A percentile compares a stretch with the other conserved stretches of the same genome.
These are phyloP conservation scores for Pleurotus tuber-regium DNA, from an alignment of 768 basidiomycete genomes.

Conservation along the genomic window DNA sequence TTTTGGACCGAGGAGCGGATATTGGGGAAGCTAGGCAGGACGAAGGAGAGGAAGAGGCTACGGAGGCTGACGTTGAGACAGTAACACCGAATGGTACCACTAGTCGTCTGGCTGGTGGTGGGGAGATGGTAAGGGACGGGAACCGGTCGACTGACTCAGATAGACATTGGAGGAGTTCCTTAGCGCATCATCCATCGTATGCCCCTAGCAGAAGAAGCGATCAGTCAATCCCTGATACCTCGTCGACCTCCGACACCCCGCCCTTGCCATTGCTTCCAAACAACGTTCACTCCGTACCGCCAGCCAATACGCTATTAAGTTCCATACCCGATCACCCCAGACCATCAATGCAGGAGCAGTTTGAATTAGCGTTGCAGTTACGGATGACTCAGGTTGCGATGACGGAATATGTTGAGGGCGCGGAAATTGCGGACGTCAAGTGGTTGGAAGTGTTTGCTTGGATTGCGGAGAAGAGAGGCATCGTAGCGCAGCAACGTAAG, in stretches of 20 bases:
- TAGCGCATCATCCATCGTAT: conserved; percentile 6
- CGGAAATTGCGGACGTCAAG: conserved; percentile 75
- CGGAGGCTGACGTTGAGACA: conserved; percentile 12
- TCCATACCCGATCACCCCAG: conserved; percentile 45
- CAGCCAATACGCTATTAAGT: conserved; percentile 39
- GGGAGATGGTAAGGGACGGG: conserved; percentile 15
- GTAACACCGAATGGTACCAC: conserved; percentile 10
- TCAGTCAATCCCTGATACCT: neutral
- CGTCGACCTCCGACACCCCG: neutral
- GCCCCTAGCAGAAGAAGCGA: neutral
- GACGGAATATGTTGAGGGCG: conserved; percentile 79
- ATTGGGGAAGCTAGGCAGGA: conserved; percentile 45
- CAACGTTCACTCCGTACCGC: conserved; percentile 32
- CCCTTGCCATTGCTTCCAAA: conserved; percentile 16
- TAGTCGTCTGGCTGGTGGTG: conserved; percentile 10
- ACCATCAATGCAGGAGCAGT: conserved; percentile 54
- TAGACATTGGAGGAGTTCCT: conserved; percentile 7
- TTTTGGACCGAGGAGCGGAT: conserved; percentile 74
- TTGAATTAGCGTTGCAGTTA: conserved; percentile 80
- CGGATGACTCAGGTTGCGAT: conserved; percentile 84
- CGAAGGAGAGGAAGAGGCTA: conserved; percentile 22
- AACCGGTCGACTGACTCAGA: conserved; percentile 13
- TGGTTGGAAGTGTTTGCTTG: conserved; percentile 87
- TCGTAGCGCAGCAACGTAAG: conserved; percentile 19
- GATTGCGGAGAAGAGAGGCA: conserved; percentile 63